A percentile compares a stretch with the other conserved stretches of the same genome.
Conservation (phyloP, 2,329 filamentous ascomycete species). For the Fusarium penzigii region DNA sequence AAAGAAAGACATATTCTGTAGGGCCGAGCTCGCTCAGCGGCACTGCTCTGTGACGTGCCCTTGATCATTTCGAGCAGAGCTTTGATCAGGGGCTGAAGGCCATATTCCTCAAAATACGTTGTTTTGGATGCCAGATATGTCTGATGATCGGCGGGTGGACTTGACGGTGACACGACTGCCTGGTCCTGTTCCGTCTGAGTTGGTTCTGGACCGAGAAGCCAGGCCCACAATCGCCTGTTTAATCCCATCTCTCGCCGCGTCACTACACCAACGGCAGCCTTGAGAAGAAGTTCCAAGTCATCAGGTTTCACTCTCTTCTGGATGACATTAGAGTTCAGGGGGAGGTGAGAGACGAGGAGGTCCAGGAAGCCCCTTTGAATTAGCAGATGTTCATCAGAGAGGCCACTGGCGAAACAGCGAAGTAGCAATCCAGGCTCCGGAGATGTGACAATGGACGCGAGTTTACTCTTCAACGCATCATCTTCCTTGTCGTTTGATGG, state of each 20-base stretch:
- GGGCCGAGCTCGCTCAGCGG: conserved; percentile 72
- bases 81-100: conserved; percentile 70
- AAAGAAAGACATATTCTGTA: conserved; percentile 91
- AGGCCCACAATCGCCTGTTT: conserved; percentile 92
- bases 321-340: conserved; percentile 78
- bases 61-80: conserved; percentile 79
- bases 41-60: conserved; percentile 28
- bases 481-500: conserved; percentile 14
- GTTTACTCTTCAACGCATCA: conserved; percentile 45
- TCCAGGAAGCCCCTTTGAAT: conserved; percentile 95
- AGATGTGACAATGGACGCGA: conserved; percentile 70
- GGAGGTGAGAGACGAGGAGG: conserved; percentile 85
- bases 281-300: conserved; percentile 80
- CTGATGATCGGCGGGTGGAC: conserved; percentile 44
- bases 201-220: conserved; percentile 83
- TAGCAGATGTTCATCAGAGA: conserved; percentile 83
- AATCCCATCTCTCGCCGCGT: conserved; percentile 93
- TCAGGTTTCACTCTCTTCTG: conserved; percentile 70
- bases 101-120: conserved; percentile 81
- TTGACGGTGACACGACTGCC: conserved; percentile 46
- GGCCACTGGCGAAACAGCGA: conserved; percentile 87
- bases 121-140: conserved; percentile 59
- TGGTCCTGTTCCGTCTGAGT: conserved; percentile 49
- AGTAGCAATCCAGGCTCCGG: conserved; percentile 91
- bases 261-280: conserved; percentile 84